Percentiles rank a stretch among this genome's conserved stretches.
phyloP scores from a whole-genome alignment of 768 basidiomycete genomes.

The Thelephora aurantiotincta region DNA sequence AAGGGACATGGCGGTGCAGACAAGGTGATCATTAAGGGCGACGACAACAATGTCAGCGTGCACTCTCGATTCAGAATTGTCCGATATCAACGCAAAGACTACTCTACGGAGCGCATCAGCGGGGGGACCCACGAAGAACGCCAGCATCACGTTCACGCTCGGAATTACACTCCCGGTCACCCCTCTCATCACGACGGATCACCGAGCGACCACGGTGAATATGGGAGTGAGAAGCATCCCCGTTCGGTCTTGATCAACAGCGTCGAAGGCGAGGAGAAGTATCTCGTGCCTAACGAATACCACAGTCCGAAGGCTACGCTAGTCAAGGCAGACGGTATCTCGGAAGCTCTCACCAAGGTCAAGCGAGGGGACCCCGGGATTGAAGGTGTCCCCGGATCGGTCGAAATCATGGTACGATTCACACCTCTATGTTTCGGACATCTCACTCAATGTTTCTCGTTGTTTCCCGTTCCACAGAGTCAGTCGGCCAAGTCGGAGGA shows the following conservation, averaged over 20 bases:
- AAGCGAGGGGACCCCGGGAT: slow-evolving; percentile 1
- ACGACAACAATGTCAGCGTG: slow-evolving; percentile 15
- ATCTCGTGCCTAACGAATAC: slow-evolving; percentile 9
- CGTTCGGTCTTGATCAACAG: not conserved
- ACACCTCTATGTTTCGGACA: slow-evolving; percentile 1
- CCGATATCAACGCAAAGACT: slow-evolving; percentile 5
- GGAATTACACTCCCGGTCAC: not conserved
- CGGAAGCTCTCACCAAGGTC: not conserved
- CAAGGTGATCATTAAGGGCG: slow-evolving; percentile 14
- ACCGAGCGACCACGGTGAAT: slow-evolving; percentile 10
- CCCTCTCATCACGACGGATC: slow-evolving; percentile 7
- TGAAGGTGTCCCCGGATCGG: slow-evolving; percentile 23
- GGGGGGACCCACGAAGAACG: no score
- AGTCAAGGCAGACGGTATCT: slow-evolving; percentile 9
- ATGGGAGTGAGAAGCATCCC: not conserved
- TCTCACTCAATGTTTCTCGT: not conserved
- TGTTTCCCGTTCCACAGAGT: slow-evolving; percentile 15
- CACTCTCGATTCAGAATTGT: slow-evolving; percentile 8
- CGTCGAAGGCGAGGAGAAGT: slow-evolving; percentile 10
- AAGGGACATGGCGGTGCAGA: slow-evolving; percentile 6
- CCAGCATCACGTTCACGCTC: no score
- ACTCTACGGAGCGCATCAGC: slow-evolving; percentile 2
- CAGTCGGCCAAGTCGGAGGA: slow-evolving; percentile 18
- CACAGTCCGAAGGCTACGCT: slow-evolving; percentile 10
- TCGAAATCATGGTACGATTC: slow-evolving; percentile 34